These are phyloP conservation scores for Aquilaria sinensis DNA, from an alignment of 345 rosid species.

Conservation along the genomic window DNA sequence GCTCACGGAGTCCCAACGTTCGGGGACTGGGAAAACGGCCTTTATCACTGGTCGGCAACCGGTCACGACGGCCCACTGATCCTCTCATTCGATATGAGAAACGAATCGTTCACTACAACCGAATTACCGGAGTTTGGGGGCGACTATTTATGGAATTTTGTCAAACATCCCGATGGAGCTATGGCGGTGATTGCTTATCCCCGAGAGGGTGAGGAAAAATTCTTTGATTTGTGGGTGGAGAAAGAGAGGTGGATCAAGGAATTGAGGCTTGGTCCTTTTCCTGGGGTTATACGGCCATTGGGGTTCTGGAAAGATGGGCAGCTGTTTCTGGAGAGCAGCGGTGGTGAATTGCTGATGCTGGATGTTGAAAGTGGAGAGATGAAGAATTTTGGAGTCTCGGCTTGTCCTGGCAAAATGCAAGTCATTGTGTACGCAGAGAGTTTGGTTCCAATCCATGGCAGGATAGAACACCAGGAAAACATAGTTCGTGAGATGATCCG, in stretches of 20 bases:
- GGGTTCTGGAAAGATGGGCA: conserved; percentile 6
- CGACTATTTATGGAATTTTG: neutral
- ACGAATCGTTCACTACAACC: conserved; percentile 1
- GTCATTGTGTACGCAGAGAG: conserved; percentile 8
- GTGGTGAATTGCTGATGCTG: neutral
- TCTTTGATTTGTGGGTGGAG: conserved; percentile 9
- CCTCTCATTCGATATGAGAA: conserved; percentile 2
- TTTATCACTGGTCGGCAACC: neutral
- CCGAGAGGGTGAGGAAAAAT: neutral
- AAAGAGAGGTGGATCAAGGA: conserved; percentile 4
- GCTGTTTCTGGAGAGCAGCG: neutral
- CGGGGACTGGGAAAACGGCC: neutral
- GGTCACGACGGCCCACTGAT: neutral
- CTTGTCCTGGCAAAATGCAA: neutral
- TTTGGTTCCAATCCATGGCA: neutral
- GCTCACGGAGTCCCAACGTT: neutral
- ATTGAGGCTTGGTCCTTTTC: conserved; percentile 1
- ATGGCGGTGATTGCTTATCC: conserved; percentile 2
- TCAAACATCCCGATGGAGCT: neutral
- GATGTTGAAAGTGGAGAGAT: neutral
- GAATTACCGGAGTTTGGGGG: neutral
- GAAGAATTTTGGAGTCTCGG: conserved; percentile 4
- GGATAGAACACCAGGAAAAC: neutral
- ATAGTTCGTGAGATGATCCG: neutral
- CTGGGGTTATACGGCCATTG: conserved; percentile 1